phyloP scores from a whole-genome alignment of 148 eudicot genomes.

The Beta vulgaris region DNA sequence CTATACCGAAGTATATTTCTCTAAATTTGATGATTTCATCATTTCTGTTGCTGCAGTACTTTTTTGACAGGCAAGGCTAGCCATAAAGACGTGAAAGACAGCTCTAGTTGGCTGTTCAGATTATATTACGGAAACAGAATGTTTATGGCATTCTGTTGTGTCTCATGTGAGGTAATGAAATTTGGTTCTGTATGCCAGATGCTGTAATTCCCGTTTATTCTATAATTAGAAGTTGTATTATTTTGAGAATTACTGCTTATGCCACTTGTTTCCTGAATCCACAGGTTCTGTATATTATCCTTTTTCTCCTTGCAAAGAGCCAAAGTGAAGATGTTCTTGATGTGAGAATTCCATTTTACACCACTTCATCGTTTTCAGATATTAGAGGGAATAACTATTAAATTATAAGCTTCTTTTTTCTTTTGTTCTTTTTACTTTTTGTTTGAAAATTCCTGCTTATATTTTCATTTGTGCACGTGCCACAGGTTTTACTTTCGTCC shows the following conservation, averaged over 20 bases:
- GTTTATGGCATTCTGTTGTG: slow-evolving; percentile 92
- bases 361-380: background rate
- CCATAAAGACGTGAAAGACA: slow-evolving; percentile 96
- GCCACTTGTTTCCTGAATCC: slow-evolving; percentile 1
- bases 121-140: slow-evolving; percentile 78
- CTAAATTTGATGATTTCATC: slow-evolving; percentile 1
- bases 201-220: too few species aligned
- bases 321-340: slow-evolving; percentile 53
- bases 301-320: slow-evolving; percentile 74
- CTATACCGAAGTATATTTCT: background rate
- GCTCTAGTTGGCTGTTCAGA: slow-evolving; percentile 86
- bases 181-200: slow-evolving; percentile 2
- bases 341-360: slow-evolving; percentile 40
- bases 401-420: too few species aligned
- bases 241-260: too few species aligned
- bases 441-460: background rate
- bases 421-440: too few species aligned
- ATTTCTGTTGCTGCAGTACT: slow-evolving; percentile 57
- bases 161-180: slow-evolving; percentile 78
- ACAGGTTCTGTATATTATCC: slow-evolving; percentile 83
- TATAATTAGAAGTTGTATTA: too few species aligned
- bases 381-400: too few species aligned
- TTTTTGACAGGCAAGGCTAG: slow-evolving; percentile 86
- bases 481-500: slow-evolving; percentile 60
- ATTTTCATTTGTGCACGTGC: slow-evolving; percentile 9